Evolutionary conservation across 768 basidiomycete species (phyloP), one percentile per base, ranked within the genome.

Genomic region (Xerocomellus chrysenteron): DNA sequence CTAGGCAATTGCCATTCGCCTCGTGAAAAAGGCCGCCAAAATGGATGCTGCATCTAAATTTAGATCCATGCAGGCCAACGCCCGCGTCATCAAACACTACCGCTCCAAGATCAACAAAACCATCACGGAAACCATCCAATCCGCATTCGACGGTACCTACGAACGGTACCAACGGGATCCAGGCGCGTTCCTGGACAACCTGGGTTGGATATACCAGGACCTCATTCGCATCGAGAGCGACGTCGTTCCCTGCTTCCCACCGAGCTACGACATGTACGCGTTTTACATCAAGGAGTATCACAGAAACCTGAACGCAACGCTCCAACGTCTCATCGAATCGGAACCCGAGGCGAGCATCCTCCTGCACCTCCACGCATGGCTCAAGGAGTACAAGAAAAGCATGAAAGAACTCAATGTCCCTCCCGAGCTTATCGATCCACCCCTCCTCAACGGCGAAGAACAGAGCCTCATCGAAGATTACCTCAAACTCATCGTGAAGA

Each of bases 391-490:
- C 78, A 88, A 90, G 75, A 82, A 85, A 68, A 91, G 85, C 66
- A 98, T 98, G 94, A 93, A 92, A 72, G 94, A 98, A 65, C 84
- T 98, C 49, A 85, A 87, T 45, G 80, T 98, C 26, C 81, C 93
- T 0, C 75, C 84, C 0, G 93, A 93, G 41, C 82, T 90, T 49
- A 76, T 97, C 33, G 85, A 93, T 52, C 97, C 96, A 0, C 86
- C 95, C 0, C 76, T 98, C n/a, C 80, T 99, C 35, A 94, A 94
- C 56, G 96, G 97, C 55, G 94, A 94, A 70, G 94, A 96, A 67
- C 93, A 97, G 70, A 77, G 77, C 30, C 82, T 99, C 55, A 94
- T 98, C 63, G 96, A 99, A 63, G 94, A 95, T 65, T 99, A 99
- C 74, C 85, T 97, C 50, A 84, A 86, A 60, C 81, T 98, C 58